These are phyloP conservation scores for Hypoxylon sp. DNA, from an alignment of 2,329 filamentous ascomycete species.

Conservation along the genomic window DNA sequence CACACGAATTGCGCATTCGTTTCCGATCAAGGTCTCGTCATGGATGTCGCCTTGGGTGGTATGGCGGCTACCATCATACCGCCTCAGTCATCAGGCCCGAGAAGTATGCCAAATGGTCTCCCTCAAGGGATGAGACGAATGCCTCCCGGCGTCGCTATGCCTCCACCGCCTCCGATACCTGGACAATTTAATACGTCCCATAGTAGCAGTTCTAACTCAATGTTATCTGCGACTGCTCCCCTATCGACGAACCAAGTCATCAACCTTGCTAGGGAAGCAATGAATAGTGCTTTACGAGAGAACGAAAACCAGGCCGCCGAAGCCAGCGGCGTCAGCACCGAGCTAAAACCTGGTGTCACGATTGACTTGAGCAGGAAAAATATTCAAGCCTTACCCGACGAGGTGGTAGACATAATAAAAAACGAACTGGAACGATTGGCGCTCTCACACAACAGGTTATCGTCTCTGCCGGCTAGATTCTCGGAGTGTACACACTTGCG, in stretches of 20 bases:
- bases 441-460: slow-evolving; percentile 80
- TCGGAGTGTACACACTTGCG: slow-evolving; percentile 79
- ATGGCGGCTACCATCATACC: slow-evolving; percentile 45
- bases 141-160: slow-evolving; percentile 47
- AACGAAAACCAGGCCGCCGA: slow-evolving; percentile 70
- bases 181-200: slow-evolving; percentile 51
- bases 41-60: slow-evolving; percentile 44
- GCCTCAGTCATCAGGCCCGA: slow-evolving; percentile 42
- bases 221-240: slow-evolving; percentile 59
- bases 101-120: slow-evolving; percentile 42
- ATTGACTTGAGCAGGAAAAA: slow-evolving; percentile 80
- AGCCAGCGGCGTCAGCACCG: slow-evolving; percentile 65
- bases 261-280: slow-evolving; percentile 70
- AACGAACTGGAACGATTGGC: slow-evolving; percentile 81
- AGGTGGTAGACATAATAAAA: slow-evolving; percentile 78
- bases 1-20: slow-evolving; percentile 10
- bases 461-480: slow-evolving; percentile 74
- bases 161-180: slow-evolving; percentile 57
- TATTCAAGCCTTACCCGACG: slow-evolving; percentile 75
- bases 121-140: slow-evolving; percentile 43
- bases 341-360: slow-evolving; percentile 75
- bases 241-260: slow-evolving; percentile 72
- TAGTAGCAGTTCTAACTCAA: slow-evolving; percentile 50
- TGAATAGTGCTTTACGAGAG: slow-evolving; percentile 72
- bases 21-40: slow-evolving; percentile 21